Conservation (phyloP, 1,139 yeast species). For the Nakaseomyces glabratus region DNA sequence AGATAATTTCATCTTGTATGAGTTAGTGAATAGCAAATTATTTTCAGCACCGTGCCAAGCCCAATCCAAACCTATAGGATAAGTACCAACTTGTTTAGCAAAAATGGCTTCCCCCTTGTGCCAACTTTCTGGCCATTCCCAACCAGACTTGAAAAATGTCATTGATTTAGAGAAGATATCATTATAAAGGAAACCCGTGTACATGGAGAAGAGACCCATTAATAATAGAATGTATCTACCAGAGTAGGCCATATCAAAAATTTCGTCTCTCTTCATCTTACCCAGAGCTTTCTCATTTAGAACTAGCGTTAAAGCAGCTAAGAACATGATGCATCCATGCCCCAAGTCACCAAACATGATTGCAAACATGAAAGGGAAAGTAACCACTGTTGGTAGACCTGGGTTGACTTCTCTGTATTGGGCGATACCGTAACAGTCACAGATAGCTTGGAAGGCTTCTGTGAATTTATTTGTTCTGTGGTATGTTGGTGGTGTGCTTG, state of each 20-base stretch:
- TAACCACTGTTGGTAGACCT: conserved; percentile 85
- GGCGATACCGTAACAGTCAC: conserved; percentile 92
- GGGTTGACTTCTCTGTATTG: conserved; percentile 94
- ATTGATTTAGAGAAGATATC: conserved; percentile 86
- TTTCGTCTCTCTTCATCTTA: conserved; percentile 73
- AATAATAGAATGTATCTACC: conserved; percentile 84
- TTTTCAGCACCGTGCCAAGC: conserved; percentile 98
- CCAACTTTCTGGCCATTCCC: conserved; percentile 81
- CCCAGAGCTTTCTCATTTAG: conserved; percentile 58
- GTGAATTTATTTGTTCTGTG: conserved; percentile 91
- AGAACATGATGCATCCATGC: conserved; percentile 73
- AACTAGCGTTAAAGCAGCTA: conserved; percentile 66
- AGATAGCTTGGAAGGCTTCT: conserved; percentile 80
- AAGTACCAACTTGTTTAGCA: conserved; percentile 59
- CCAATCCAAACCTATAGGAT: conserved; percentile 82
- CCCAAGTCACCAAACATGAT: conserved; percentile 99
- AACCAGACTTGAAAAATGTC: conserved; percentile 77
- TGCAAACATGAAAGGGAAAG: conserved; percentile 98
- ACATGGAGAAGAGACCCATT: conserved; percentile 91
- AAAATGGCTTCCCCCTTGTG: conserved; percentile 51
- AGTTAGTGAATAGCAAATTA: conserved; percentile 78
- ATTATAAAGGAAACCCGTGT: conserved; percentile 87
- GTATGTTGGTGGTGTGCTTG: conserved; percentile 85
- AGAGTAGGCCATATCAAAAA: conserved; percentile 88
- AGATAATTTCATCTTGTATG: conserved; percentile 93